Evolutionary conservation across 345 rosid genomes (phyloP), one percentile per base, ranked within the genome.

Genomic region (Rhodomyrtus tomentosa): DNA sequence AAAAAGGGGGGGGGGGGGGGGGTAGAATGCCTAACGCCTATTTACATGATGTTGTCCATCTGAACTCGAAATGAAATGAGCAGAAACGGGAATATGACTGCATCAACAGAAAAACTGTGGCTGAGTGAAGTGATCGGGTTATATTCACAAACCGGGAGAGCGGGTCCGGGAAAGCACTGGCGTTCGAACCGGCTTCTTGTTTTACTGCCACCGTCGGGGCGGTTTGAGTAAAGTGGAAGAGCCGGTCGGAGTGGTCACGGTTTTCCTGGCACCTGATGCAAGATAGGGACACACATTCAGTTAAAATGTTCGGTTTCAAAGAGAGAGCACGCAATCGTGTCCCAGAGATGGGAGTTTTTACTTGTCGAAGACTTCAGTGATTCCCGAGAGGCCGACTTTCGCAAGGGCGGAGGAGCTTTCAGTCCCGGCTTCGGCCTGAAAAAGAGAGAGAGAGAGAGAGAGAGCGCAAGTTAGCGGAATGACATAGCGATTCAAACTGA

Each of bases 141-240:
- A 68, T 68, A 68, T 68, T 68, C 79, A 36, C 76, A 68, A 0
- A 36, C 25, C 25, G 0, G 45, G 13, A 68, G 13, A 68, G 13
- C 79, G 5, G 25, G 25, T 36, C 79, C 12, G 21, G 45, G 45
- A 36, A 36, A 68, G 20, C 45, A 36, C 3, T 2, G 79, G 25
- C 25, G 25, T 36, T 68, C 79, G 5, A 68, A 51, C 52, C 32
- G 25, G 3, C 24, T 22, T 55, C 52, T 68, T 48, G 54, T 81
- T 84, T 90, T 90, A 92, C 83, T 86, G 87, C 93, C 92, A 92
- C 82, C 91, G 84, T 84, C 85, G 90, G 15, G 91, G 86, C 74
- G 94, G 86, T 88, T 90, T 94, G 74, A 82, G 53, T 14, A 86
- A 22, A 84, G 87, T 83, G 25, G 92, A 83, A 86, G 58, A 16